Base-by-base conservation (phyloP, 2,329 filamentous ascomycete genomes). In the Blumeriella jaapii region DNA sequence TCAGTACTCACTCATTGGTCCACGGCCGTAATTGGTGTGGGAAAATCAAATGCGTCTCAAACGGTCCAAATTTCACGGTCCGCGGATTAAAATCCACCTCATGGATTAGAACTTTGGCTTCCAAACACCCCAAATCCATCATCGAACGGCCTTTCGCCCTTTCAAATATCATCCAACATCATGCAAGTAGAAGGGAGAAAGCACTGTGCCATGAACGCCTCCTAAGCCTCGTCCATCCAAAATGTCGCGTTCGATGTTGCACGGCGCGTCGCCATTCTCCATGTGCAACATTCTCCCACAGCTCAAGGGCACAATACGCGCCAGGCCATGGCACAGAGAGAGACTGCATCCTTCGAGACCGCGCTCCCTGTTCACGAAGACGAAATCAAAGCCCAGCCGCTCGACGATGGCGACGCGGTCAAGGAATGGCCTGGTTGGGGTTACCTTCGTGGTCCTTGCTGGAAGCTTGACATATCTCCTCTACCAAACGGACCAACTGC, bases 391-490 rank as follows among this genome's bases (percentile, higher is more conserved):
- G 26, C 14, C 41, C 5, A 22, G 29, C 6, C 42, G 43, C 18
- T 15, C 38, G 1, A 49, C 33, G 16, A 55, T 53, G 45, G 29
- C 45, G 18, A 36, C 40, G 10, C 25, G 34, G 3, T 34, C 47
- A 6, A 40, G 31, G 11, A 37, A 41, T 8, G 34, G 41, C 10
- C 18, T 51, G 16, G 29, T 52, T 24, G 46, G 45, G 31, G 36
- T 42, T 6, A 51, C 51, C 18, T 48, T 50, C 22, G 26, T 52
- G 5, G 31, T 55, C 8, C 32, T 56, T 14, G 38, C 28, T 7
- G 34, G 46, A 5, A 39, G 46, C 10, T 26, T 55, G 1, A 45
- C 49, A 29, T 56, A 55, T 18, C 48, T 56, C 15, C 47, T 57
- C 4, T 54, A 53, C 31, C 36, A 38, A 23, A 55, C 50, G 31